These are phyloP conservation scores for Zizania latifolia DNA, from an alignment of 176 grass and related monocot species.

Conservation along the genomic window DNA sequence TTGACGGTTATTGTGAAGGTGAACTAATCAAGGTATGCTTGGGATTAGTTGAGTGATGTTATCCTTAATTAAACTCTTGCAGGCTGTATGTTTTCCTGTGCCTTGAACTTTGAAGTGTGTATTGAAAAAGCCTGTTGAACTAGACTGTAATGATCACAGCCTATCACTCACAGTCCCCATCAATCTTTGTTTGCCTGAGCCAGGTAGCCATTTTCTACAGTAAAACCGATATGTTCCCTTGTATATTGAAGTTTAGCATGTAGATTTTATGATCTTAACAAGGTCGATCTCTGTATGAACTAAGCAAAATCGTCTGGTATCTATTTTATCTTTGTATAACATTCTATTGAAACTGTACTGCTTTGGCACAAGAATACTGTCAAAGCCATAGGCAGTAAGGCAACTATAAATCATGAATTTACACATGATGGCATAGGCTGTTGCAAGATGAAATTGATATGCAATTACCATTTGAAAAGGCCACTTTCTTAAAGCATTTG, in stretches of 20 bases:
- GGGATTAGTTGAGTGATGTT: not conserved
- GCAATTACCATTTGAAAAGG: not conserved
- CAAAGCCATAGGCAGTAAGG: not conserved
- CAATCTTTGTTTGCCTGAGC: not conserved
- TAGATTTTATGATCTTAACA: not conserved
- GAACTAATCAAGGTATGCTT: slow-evolving; percentile 93
- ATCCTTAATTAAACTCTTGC: slow-evolving; percentile 13
- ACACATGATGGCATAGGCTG: not conserved
- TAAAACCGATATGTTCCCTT: not conserved
- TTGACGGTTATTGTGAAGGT: slow-evolving; percentile 98
- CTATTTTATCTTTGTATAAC: slow-evolving; percentile 7
- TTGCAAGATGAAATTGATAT: no score
- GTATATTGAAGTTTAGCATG: not conserved
- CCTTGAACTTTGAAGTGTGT: not conserved
- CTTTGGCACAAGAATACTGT: not conserved
- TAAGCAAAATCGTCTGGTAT: not conserved
- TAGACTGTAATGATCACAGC: not conserved
- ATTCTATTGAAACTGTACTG: not conserved
- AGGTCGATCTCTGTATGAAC: not conserved
- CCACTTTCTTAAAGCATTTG: not conserved
- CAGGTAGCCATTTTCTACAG: not conserved
- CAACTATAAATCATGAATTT: not conserved
- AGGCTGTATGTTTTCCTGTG: slow-evolving; percentile 5
- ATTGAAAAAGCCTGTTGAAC: not conserved
- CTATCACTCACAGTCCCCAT: not conserved